phyloP scores from a whole-genome alignment of 306 rosid genomes.

The Vicia sativa region DNA sequence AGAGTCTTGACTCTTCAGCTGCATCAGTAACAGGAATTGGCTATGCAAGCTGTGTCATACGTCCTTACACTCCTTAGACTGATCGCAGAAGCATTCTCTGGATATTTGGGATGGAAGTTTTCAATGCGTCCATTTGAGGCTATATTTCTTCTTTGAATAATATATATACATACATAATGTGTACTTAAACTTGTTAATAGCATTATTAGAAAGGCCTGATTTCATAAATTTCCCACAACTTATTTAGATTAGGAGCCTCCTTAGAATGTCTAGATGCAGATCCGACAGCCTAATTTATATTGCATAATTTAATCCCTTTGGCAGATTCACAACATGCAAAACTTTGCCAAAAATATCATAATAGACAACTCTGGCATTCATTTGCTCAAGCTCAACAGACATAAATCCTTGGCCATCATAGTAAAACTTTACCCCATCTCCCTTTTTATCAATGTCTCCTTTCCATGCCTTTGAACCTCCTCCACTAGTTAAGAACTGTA shows the following conservation, averaged over 20 bases:
- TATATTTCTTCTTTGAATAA: background rate
- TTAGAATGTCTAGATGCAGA: background rate
- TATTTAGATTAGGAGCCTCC: background rate
- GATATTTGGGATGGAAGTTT: background rate
- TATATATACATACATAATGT: background rate
- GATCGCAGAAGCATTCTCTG: background rate
- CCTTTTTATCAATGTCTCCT: slow-evolving; percentile 43
- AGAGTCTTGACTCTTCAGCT: slow-evolving; percentile 4
- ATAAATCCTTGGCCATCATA: slow-evolving; percentile 87
- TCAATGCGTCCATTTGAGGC: background rate
- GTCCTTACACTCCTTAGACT: background rate
- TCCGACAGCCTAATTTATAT: background rate
- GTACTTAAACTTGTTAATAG: background rate
- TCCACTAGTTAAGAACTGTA: too few species aligned
- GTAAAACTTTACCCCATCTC: slow-evolving; percentile 54
- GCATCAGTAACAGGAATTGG: background rate
- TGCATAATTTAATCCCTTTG: slow-evolving; percentile 39
- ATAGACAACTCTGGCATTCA: slow-evolving; percentile 48
- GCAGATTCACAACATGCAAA: slow-evolving; percentile 53
- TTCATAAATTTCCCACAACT: background rate
- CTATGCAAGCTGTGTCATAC: background rate
- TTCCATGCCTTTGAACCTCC: slow-evolving; percentile 30
- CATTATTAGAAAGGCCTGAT: background rate
- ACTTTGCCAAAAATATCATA: slow-evolving; percentile 62
- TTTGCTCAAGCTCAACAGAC: slow-evolving; percentile 49